Evolutionary conservation across 2,329 filamentous ascomycete species (phyloP).

Genomic region (Neonectria magnoliae): DNA sequence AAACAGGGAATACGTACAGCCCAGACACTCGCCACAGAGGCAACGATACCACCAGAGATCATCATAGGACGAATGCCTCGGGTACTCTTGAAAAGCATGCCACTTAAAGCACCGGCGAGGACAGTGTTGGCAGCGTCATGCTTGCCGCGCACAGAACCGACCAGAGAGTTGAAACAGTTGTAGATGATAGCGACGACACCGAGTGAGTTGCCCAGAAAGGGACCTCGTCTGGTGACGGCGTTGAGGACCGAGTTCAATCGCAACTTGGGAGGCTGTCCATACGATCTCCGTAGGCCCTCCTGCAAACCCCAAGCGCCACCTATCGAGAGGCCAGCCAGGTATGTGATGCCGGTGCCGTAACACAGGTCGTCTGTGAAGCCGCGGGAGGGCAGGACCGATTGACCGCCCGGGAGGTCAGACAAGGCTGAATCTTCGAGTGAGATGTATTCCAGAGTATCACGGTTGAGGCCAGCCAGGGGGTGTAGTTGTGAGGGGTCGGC

Average conservation of each 20-base stretch:
- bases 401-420: constrained; percentile 84
- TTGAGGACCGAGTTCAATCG: constrained; percentile 95
- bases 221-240: constrained; percentile 89
- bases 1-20: constrained; percentile 71
- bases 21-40: constrained; percentile 85
- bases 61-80: constrained; percentile 90
- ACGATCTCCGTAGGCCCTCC: constrained; percentile 86
- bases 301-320: constrained; percentile 93
- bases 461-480: constrained; percentile 91
- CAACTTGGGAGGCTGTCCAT: constrained; percentile 83
- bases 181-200: constrained; percentile 96
- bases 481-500: constrained; percentile 91
- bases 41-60: constrained; percentile 92
- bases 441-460: constrained; percentile 94
- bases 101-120: constrained; percentile 84
- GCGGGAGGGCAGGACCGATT: constrained; percentile 90
- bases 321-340: constrained; percentile 84
- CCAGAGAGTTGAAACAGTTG: constrained; percentile 88
- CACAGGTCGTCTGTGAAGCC: constrained; percentile 98
- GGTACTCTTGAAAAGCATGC: constrained; percentile 97
- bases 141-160: constrained; percentile 82
- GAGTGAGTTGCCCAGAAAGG: constrained; percentile 95
- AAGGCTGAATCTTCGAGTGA: constrained; percentile 91
- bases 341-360: constrained; percentile 95
- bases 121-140: constrained; percentile 93